These are phyloP conservation scores for Cryphonectria parasitica DNA, from an alignment of 2,329 filamentous ascomycete genomes.

Conservation along the genomic window DNA sequence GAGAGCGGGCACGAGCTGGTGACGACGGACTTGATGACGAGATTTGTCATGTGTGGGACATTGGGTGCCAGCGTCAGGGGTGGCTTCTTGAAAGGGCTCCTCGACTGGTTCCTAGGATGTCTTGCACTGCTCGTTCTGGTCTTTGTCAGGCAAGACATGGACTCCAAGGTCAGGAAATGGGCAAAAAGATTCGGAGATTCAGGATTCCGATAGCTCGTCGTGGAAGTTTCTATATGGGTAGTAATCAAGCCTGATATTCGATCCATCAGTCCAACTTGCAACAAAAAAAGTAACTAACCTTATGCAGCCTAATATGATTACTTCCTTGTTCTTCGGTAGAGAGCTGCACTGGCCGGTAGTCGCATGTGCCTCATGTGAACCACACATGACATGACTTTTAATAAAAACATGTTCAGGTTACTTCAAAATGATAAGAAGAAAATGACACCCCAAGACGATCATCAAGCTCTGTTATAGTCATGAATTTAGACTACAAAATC, in stretches of 20 bases:
- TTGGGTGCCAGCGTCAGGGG: conserved; percentile 40
- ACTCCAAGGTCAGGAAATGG: conserved; percentile 43
- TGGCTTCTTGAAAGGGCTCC: conserved; percentile 36
- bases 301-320: too few relatives aligned
- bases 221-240: background rate
- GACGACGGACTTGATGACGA: conserved; percentile 61
- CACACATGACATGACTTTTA: too few relatives aligned
- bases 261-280: background rate
- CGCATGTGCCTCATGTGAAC: too few relatives aligned
- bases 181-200: conserved; percentile 36
- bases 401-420: too few relatives aligned
- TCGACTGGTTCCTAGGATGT: conserved; percentile 42
- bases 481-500: too few relatives aligned
- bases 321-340: background rate
- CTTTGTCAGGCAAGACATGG: conserved; percentile 44
- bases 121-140: conserved; percentile 41
- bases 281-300: background rate
- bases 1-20: conserved; percentile 68
- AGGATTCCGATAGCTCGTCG: background rate
- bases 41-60: conserved; percentile 56
- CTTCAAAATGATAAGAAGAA: too few relatives aligned
- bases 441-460: too few relatives aligned
- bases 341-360: background rate
- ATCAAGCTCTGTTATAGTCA: too few relatives aligned
- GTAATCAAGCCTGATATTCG: too few relatives aligned